These are phyloP conservation scores for Coelastrella sp. DNA, from an alignment of 139 green algal species.

Conservation along the genomic window DNA sequence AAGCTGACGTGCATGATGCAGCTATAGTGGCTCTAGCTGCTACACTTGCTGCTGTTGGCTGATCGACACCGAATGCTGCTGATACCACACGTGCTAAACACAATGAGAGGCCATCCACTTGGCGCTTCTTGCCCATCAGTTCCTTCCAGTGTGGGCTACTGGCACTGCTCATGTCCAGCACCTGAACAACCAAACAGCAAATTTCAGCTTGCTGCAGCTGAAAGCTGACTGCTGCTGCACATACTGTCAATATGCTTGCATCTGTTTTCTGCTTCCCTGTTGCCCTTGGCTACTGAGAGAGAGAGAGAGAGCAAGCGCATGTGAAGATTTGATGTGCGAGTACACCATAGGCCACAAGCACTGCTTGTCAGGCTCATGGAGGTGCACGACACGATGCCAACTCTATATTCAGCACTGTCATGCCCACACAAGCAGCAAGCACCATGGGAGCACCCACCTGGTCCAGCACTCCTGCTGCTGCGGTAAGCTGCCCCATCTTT, in stretches of 20 bases:
- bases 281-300: no score
- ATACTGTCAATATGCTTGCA: no score
- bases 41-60: conserved; percentile 16
- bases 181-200: background rate
- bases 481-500: conserved; percentile 31
- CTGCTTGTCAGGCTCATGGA: no score
- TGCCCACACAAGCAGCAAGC: background rate
- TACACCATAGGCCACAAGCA: no score
- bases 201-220: no score
- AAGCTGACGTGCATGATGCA: background rate
- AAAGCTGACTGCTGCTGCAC: no score
- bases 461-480: conserved; percentile 40
- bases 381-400: no score
- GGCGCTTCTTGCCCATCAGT: conserved; percentile 23
- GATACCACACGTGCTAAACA: conserved; percentile 10
- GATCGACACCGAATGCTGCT: background rate
- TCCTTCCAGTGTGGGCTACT: conserved; percentile 33
- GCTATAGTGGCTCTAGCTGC: background rate
- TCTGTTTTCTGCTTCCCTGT: no score
- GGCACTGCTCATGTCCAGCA: conserved; percentile 8
- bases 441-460: background rate
- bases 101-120: conserved; percentile 42
- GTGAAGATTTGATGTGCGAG: no score
- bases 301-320: no score
- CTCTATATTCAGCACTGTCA: background rate